A percentile compares a stretch with the other conserved stretches of the same genome.
Evolutionary conservation across 306 rosid genomes (phyloP).

Genomic region (Vigna hirtella): DNA sequence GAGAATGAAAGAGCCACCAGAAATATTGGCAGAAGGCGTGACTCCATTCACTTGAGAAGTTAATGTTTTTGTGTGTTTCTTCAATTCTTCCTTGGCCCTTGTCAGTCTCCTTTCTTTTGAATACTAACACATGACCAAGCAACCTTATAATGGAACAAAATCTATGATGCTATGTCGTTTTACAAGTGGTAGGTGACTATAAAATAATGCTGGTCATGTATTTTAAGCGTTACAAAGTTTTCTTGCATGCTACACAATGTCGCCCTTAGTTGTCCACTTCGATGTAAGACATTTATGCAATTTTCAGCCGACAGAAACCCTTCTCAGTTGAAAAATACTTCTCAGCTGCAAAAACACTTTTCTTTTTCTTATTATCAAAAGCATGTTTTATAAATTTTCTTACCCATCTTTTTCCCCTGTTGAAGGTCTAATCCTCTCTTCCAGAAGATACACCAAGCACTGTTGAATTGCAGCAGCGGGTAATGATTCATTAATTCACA

Average conservation of each 20-base stretch:
- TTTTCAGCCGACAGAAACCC: slow-evolving; percentile 49
- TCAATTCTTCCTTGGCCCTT: slow-evolving; percentile 36
- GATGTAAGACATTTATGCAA: slow-evolving; percentile 38
- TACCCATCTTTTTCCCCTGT: slow-evolving; percentile 20
- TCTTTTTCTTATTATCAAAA: slow-evolving; percentile 27
- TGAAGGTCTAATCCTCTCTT: slow-evolving; percentile 42
- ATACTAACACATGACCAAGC: slow-evolving; percentile 37
- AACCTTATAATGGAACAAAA: slow-evolving; percentile 37
- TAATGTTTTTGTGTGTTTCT: slow-evolving; percentile 26
- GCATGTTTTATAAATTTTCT: slow-evolving; percentile 24
- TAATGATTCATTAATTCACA: slow-evolving; percentile 28
- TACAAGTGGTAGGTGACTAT: slow-evolving; percentile 57
- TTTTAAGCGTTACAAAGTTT: slow-evolving; percentile 44
- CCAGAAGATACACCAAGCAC: slow-evolving; percentile 39
- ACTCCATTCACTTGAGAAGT: slow-evolving; percentile 48
- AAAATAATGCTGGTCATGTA: slow-evolving; percentile 48
- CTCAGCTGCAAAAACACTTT: slow-evolving; percentile 47
- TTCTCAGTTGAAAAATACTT: slow-evolving; percentile 47
- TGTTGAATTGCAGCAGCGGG: not conserved
- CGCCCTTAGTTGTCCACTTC: slow-evolving; percentile 37
- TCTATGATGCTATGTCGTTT: slow-evolving; percentile 61
- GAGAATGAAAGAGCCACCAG: slow-evolving; percentile 56
- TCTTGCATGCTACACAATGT: slow-evolving; percentile 70
- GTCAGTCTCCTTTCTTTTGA: slow-evolving; percentile 23
- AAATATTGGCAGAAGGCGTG: slow-evolving; percentile 49